Evolutionary conservation across 352 stramenopile species (phyloP).

Genomic region (Phytopythium vexans): DNA sequence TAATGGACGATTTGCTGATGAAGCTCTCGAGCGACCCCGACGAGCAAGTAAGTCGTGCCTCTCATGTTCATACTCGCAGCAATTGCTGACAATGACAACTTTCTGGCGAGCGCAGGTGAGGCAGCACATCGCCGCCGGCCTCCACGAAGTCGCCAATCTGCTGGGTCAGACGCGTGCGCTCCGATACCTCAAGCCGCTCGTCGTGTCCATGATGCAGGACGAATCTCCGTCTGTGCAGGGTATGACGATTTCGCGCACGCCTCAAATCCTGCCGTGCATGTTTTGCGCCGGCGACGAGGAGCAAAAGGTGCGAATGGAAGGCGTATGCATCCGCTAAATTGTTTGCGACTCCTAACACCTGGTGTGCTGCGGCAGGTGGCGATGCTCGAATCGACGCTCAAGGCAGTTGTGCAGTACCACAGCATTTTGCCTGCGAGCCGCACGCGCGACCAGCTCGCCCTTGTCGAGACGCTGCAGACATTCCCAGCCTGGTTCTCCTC

Average conservation of each 20-base stretch:
- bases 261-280: constrained; percentile 47
- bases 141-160: constrained; percentile 70
- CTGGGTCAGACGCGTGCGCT: constrained; percentile 54
- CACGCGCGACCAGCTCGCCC: constrained; percentile 65
- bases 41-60: constrained; percentile 31
- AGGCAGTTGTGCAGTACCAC: constrained; percentile 74
- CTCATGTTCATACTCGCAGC: too few species aligned
- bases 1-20: constrained; percentile 71
- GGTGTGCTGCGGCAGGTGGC: constrained; percentile 17
- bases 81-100: too few species aligned
- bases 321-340: neutral
- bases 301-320: constrained; percentile 41
- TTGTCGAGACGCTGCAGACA: constrained; percentile 58
- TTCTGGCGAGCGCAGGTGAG: constrained; percentile 34
- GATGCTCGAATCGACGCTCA: constrained; percentile 56
- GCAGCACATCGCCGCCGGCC: constrained; percentile 56
- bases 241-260: constrained; percentile 49
- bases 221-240: constrained; percentile 59
- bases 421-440: constrained; percentile 55
- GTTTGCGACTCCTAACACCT: neutral
- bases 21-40: constrained; percentile 51
- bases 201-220: constrained; percentile 61
- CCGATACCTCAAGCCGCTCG: constrained; percentile 60
- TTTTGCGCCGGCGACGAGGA: constrained; percentile 58
- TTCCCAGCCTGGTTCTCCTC: constrained; percentile 60